Percentiles rank a stretch among this genome's conserved stretches.
Conservation (phyloP, 2,329 filamentous ascomycete genomes). For the Fusarium miscanthi region DNA sequence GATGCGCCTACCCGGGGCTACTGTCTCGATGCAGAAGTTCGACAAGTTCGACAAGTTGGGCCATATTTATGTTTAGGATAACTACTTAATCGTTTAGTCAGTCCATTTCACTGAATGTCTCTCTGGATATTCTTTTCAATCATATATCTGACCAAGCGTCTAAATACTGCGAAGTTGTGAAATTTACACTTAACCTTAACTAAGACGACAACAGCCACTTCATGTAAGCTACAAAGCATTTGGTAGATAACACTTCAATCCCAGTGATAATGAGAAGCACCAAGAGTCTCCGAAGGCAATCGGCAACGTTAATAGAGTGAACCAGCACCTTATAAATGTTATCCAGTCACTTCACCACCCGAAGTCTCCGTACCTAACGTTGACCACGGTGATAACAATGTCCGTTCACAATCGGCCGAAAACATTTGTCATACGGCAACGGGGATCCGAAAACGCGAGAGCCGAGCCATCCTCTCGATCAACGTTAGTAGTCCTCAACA, state of each 20-base stretch:
- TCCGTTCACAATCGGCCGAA: background rate
- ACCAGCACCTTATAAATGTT: background rate
- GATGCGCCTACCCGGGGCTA: conserved; percentile 4
- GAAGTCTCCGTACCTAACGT: background rate
- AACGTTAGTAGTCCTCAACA: background rate
- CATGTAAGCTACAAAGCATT: background rate
- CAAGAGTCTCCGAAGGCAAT: background rate
- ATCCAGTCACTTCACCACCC: background rate
- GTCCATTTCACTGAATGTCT: background rate
- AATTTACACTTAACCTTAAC: background rate
- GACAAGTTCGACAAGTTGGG: background rate
- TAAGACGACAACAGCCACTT: too few relatives aligned
- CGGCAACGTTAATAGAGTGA: background rate
- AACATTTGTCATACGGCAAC: conserved; percentile 20
- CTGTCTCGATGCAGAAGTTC: too few relatives aligned
- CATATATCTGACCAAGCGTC: background rate
- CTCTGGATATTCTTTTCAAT: background rate
- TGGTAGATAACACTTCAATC: too few relatives aligned
- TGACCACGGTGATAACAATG: background rate
- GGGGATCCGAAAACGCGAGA: conserved; percentile 13
- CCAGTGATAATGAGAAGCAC: background rate
- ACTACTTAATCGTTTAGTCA: background rate
- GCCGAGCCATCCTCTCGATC: background rate
- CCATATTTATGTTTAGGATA: background rate
- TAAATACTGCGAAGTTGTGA: background rate